Evolutionary conservation across 202 grass and related monocot genomes (phyloP).

Genomic region (Hordeum pubiflorum): DNA sequence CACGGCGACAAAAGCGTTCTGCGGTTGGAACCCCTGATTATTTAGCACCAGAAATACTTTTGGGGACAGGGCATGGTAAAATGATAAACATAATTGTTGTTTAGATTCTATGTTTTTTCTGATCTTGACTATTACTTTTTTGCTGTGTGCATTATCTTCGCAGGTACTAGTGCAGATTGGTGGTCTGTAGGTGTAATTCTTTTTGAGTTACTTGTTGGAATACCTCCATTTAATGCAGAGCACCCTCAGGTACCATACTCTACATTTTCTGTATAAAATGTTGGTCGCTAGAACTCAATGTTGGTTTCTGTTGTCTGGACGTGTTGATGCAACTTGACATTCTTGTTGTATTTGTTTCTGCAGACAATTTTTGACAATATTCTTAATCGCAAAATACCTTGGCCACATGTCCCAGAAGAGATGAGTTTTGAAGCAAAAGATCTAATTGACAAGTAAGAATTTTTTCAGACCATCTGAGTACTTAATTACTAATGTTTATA

Average conservation of each 20-base stretch:
- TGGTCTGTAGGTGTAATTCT: slow-evolving; percentile 99
- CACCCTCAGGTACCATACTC: slow-evolving; percentile 75
- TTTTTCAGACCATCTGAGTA: slow-evolving; percentile 8
- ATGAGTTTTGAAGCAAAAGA: slow-evolving; percentile 82
- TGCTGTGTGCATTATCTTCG: slow-evolving; percentile 28
- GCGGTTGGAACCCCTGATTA: slow-evolving; percentile 99
- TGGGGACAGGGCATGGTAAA: slow-evolving; percentile 96
- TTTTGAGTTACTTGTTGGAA: slow-evolving; percentile 98
- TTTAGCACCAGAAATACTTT: slow-evolving; percentile 97
- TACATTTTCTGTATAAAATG: slow-evolving; percentile 13
- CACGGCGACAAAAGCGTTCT: slow-evolving; percentile 78
- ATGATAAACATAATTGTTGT: slow-evolving; percentile 4
- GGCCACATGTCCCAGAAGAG: slow-evolving; percentile 86
- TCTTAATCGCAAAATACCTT: slow-evolving; percentile 97
- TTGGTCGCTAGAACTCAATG: slow-evolving; percentile 5
- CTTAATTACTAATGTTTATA: slow-evolving; percentile 22
- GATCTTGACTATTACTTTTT: slow-evolving; percentile 8
- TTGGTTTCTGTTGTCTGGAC: slow-evolving; percentile 21
- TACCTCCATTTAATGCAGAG: slow-evolving; percentile 98
- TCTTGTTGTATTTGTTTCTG: slow-evolving; percentile 39
- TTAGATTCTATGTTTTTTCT: background rate
- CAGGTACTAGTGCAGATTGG: slow-evolving; percentile 99
- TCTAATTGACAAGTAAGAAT: slow-evolving; percentile 96
- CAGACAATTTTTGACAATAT: slow-evolving; percentile 99
- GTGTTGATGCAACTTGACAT: slow-evolving; percentile 22